phyloP scores from a whole-genome alignment of 805 yeast genomes.

The Ogataea ganodermae region DNA sequence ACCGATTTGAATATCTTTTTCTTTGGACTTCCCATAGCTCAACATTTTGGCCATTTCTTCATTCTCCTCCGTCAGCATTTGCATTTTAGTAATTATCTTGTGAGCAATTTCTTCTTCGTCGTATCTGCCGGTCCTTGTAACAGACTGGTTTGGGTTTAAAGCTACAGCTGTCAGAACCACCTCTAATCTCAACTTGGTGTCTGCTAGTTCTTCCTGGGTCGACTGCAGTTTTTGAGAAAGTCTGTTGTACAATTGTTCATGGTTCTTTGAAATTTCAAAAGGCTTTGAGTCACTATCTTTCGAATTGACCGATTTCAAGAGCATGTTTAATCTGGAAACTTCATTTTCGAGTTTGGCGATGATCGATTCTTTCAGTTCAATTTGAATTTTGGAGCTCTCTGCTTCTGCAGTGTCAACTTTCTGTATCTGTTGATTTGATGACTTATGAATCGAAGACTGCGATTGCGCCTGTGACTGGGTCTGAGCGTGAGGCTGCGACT shows the following conservation, averaged over 20 bases:
- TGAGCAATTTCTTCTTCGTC: slow-evolving; percentile 79
- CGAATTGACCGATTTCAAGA: slow-evolving; percentile 45
- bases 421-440: slow-evolving; percentile 10
- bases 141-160: slow-evolving; percentile 47
- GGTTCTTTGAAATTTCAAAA: slow-evolving; percentile 37
- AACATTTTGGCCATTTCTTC: slow-evolving; percentile 68
- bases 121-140: slow-evolving; percentile 58
- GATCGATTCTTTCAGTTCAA: slow-evolving; percentile 56
- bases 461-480: slow-evolving; percentile 1
- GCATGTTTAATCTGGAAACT: slow-evolving; percentile 40
- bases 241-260: slow-evolving; percentile 34
- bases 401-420: slow-evolving; percentile 18
- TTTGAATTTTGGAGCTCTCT: slow-evolving; percentile 49
- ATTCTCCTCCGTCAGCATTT: slow-evolving; percentile 65
- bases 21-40: slow-evolving; percentile 75
- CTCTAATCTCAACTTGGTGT: slow-evolving; percentile 65
- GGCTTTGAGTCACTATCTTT: slow-evolving; percentile 15
- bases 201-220: slow-evolving; percentile 51
- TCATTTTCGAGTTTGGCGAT: slow-evolving; percentile 49
- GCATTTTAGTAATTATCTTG: slow-evolving; percentile 63
- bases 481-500: slow-evolving; percentile 10
- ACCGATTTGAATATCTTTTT: slow-evolving; percentile 67
- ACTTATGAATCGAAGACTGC: slow-evolving; percentile 6
- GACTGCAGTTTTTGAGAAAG: slow-evolving; percentile 31
- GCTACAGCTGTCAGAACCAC: slow-evolving; percentile 58